Evolutionary conservation across 2,329 filamentous ascomycete species (phyloP).

Genomic region (Paramyrothecium roridum): DNA sequence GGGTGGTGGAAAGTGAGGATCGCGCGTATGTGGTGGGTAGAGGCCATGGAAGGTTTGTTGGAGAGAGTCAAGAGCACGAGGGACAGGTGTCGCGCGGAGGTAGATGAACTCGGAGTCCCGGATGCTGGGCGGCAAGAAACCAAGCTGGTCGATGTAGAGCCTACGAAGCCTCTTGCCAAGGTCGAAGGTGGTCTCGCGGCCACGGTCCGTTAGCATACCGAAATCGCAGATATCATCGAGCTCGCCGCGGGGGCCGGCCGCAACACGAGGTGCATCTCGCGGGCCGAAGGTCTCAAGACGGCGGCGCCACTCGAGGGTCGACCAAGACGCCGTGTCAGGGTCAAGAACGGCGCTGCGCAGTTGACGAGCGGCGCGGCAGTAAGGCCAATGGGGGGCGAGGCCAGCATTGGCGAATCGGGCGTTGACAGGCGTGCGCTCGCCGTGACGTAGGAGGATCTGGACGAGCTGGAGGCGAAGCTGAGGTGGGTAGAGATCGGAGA

Average conservation of each 20-base stretch:
- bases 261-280: constrained; percentile 67
- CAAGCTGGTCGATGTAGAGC: constrained; percentile 73
- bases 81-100: constrained; percentile 70
- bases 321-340: constrained; percentile 34
- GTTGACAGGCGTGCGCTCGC: constrained; percentile 79
- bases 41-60: constrained; percentile 74
- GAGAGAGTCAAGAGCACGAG: constrained; percentile 72
- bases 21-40: constrained; percentile 56
- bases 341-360: constrained; percentile 55
- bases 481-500: constrained; percentile 76
- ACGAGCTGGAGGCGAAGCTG: constrained; percentile 82
- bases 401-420: constrained; percentile 82
- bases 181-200: constrained; percentile 67
- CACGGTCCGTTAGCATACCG: constrained; percentile 73
- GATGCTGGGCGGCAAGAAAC: constrained; percentile 63
- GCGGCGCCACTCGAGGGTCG: constrained; percentile 59
- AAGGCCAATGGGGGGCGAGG: constrained; percentile 76
- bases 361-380: constrained; percentile 74
- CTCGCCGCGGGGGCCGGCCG: constrained; percentile 63
- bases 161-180: constrained; percentile 65
- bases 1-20: constrained; percentile 51
- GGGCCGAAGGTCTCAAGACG: constrained; percentile 79
- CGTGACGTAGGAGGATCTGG: constrained; percentile 80
- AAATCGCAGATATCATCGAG: constrained; percentile 79
- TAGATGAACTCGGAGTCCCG: constrained; percentile 61